Percentiles rank a stretch among this genome's conserved stretches.
Conservation (phyloP, 2,329 filamentous ascomycete species). For the Sphaceloma murrayae region DNA sequence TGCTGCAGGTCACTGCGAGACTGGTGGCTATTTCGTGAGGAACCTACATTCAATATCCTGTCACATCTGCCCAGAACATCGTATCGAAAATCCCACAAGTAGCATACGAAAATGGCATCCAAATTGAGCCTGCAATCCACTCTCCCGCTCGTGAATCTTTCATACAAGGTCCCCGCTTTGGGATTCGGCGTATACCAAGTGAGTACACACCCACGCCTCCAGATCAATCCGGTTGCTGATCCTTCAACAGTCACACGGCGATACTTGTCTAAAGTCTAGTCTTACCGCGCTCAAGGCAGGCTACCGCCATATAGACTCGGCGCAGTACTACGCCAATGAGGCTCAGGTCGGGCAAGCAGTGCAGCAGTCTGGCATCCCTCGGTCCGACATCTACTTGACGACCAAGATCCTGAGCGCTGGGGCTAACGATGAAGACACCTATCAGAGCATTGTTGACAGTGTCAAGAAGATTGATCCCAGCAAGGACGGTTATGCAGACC, state of each 20-base stretch:
- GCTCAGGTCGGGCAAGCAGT: conserved; percentile 55
- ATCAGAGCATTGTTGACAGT: conserved; percentile 50
- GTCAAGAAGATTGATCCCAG: conserved; percentile 50
- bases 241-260: conserved; percentile 38
- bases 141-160: conserved; percentile 42
- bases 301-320: conserved; percentile 58
- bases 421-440: conserved; percentile 48
- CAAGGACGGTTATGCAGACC: conserved; percentile 55
- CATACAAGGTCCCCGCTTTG: conserved; percentile 51
- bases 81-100: no score
- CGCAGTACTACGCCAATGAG: conserved; percentile 63
- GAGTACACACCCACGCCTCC: not conserved
- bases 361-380: conserved; percentile 45
- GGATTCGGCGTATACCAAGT: conserved; percentile 60
- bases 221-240: not conserved
- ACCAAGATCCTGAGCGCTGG: conserved; percentile 55
- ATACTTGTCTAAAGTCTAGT: conserved; percentile 49
- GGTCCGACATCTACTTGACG: conserved; percentile 57
- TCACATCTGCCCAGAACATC: no score
- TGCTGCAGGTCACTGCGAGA: no score
- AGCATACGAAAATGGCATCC: conserved; percentile 19
- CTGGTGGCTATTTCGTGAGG: no score
- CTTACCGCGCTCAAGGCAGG: conserved; percentile 48
- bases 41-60: no score
- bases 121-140: conserved; percentile 39